These are phyloP conservation scores for Colletotrichum melonis DNA, from an alignment of 2,329 filamentous ascomycete species.

Conservation along the genomic window DNA sequence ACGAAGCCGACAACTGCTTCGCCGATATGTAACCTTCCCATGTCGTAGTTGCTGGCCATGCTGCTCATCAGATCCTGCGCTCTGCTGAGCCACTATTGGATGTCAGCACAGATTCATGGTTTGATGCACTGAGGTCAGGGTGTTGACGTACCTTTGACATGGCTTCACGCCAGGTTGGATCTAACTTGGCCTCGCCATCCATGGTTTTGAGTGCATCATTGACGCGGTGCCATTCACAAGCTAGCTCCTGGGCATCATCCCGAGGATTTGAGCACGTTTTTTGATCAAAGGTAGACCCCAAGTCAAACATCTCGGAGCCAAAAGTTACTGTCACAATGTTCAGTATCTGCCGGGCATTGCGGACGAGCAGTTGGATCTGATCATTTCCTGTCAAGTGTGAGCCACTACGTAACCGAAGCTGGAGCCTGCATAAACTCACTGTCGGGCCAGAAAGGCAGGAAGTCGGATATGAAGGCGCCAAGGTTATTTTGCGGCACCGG, in stretches of 20 bases:
- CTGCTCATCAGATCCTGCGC: conserved; percentile 87
- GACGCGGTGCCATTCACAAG: conserved; percentile 74
- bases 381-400: conserved; percentile 56
- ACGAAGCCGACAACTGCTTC: conserved; percentile 47
- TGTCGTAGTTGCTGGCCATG: conserved; percentile 92
- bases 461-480: conserved; percentile 83
- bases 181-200: conserved; percentile 40
- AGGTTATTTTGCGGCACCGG: conserved; percentile 91
- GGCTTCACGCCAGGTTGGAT: conserved; percentile 53
- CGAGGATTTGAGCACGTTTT: conserved; percentile 49
- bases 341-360: conserved; percentile 85
- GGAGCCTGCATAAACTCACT: conserved; percentile 54
- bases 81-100: conserved; percentile 70
- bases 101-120: neutral
- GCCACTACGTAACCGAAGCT: conserved; percentile 33
- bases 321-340: conserved; percentile 82
- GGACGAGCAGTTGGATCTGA: conserved; percentile 74
- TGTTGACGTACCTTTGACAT: conserved; percentile 53
- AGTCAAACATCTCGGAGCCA: conserved; percentile 57
- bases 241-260: conserved; percentile 66
- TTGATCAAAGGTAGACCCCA: conserved; percentile 34
- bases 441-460: conserved; percentile 80
- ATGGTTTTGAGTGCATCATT: conserved; percentile 31
- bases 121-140: neutral
- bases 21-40: conserved; percentile 68